Evolutionary conservation across 805 yeast species (phyloP).

Genomic region (Scheffersomyces amazonensis): DNA sequence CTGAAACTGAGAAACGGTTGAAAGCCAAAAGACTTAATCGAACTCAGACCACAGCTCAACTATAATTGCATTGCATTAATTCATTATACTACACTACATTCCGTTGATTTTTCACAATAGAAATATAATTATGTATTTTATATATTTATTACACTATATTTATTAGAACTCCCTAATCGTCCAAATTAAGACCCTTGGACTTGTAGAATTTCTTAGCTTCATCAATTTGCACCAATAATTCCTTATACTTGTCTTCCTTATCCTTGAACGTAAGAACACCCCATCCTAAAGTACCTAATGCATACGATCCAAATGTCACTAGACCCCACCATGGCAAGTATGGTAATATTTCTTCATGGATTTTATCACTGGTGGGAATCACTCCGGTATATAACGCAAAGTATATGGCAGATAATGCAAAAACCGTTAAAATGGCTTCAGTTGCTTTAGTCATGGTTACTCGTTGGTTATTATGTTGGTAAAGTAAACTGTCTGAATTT

Average conservation of each 20-base stretch:
- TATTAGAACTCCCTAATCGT: slow-evolving; percentile 14
- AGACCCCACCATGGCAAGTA: slow-evolving; percentile 69
- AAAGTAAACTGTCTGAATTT: no score
- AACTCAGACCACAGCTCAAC: no score
- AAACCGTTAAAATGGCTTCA: slow-evolving; percentile 49
- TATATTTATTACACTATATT: background rate
- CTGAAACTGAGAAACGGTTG: slow-evolving; percentile 72
- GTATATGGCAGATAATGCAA: slow-evolving; percentile 51
- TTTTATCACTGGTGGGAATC: slow-evolving; percentile 49
- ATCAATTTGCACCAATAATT: slow-evolving; percentile 54
- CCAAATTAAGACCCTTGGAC: slow-evolving; percentile 53
- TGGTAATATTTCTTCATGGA: slow-evolving; percentile 57
- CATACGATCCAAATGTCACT: slow-evolving; percentile 66
- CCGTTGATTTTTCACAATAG: no score
- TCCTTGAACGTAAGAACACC: slow-evolving; percentile 69
- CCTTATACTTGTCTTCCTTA: slow-evolving; percentile 64
- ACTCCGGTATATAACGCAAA: slow-evolving; percentile 48
- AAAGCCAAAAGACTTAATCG: slow-evolving; percentile 40
- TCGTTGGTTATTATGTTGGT: no score
- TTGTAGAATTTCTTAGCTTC: slow-evolving; percentile 62
- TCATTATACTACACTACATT: no score
- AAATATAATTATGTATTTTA: no score
- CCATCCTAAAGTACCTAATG: slow-evolving; percentile 65
- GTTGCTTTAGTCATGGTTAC: slow-evolving; percentile 63
- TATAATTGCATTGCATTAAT: no score